phyloP scores from a whole-genome alignment of 192 early-diverging fungal species.

The Helicostylum pulchrum region DNA sequence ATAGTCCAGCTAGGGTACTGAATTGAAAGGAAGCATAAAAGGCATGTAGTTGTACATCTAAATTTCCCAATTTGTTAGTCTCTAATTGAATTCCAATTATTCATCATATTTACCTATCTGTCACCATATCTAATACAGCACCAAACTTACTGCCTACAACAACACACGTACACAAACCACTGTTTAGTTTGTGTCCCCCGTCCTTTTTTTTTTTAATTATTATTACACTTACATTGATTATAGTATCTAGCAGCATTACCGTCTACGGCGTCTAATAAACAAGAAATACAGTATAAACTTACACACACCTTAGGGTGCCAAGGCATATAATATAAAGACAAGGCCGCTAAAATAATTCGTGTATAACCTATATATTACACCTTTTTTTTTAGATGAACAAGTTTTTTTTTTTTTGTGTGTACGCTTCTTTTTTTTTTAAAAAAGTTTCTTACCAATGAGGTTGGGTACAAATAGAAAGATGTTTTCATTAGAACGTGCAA shows the following conservation, averaged over 20 bases:
- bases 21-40: conserved; percentile 81
- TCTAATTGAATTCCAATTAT: conserved; percentile 1
- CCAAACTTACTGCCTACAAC: conserved; percentile 88
- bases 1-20: conserved; percentile 66
- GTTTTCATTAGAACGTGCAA: conserved; percentile 37
- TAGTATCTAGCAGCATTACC: conserved; percentile 92
- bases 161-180: neutral
- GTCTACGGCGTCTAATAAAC: conserved; percentile 91
- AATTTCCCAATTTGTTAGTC: neutral
- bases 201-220: neutral
- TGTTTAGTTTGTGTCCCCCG: neutral
- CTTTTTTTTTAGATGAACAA: conserved; percentile 1
- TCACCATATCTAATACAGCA: conserved; percentile 98
- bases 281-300: conserved; percentile 79
- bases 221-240: conserved; percentile 79
- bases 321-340: conserved; percentile 78
- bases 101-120: conserved; percentile 66
- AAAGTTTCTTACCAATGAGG: conserved; percentile 72
- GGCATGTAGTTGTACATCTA: conserved; percentile 86
- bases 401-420: too few species aligned
- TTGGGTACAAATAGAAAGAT: conserved; percentile 80
- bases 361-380: conserved; percentile 62
- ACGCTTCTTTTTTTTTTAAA: too few species aligned
- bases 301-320: conserved; percentile 70
- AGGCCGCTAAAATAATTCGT: conserved; percentile 73